Conservation (phyloP, 306 rosid species). For the Urtica urens region DNA sequence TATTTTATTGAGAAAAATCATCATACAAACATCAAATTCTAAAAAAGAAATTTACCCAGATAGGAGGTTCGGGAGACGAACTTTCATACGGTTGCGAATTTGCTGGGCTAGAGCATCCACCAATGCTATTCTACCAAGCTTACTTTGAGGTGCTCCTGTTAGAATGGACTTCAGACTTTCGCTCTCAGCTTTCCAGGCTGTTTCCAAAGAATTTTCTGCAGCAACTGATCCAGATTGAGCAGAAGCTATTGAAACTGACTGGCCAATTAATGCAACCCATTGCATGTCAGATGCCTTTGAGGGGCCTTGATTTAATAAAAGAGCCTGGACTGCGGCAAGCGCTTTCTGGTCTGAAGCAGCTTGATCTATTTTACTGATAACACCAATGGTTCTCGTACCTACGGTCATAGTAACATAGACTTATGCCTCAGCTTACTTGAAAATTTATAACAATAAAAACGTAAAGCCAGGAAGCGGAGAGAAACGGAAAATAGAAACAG, state of each 20-base stretch:
- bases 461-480: constrained; percentile 11
- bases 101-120: constrained; percentile 85
- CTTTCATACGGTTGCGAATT: constrained; percentile 84
- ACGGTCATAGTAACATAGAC: constrained; percentile 10
- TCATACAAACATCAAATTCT: background rate
- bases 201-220: constrained; percentile 86
- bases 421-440: constrained; percentile 4
- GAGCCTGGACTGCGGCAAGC: constrained; percentile 90
- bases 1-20: background rate
- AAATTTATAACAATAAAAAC: no score
- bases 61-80: constrained; percentile 81
- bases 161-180: constrained; percentile 90
- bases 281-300: constrained; percentile 69
- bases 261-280: constrained; percentile 96
- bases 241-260: constrained; percentile 85
- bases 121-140: constrained; percentile 90
- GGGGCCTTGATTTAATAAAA: constrained; percentile 86
- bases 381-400: constrained; percentile 92
- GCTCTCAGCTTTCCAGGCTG: constrained; percentile 97
- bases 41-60: constrained; percentile 55
- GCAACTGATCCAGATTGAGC: constrained; percentile 89
- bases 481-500: background rate
- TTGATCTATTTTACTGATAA: constrained; percentile 91
- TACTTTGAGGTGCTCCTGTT: constrained; percentile 86
- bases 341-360: constrained; percentile 84